Evolutionary conservation across 352 stramenopile species (phyloP), one percentile per base, ranked within the genome.

Genomic region (Pythium phragmiticola): DNA sequence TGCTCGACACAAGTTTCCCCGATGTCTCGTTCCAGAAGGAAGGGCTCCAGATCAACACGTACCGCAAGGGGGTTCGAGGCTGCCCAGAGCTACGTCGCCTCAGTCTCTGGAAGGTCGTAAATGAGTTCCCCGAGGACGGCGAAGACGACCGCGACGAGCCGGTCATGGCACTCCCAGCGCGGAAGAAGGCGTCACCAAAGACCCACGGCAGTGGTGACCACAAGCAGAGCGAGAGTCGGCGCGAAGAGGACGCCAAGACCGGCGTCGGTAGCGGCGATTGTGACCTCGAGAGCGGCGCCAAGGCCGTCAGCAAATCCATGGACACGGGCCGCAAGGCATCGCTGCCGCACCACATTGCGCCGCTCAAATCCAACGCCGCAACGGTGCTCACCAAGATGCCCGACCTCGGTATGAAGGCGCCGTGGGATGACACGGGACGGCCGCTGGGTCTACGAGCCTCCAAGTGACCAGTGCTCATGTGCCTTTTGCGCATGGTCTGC

Each of bases 1-100:
- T 98, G 17, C 77, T 98, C 14, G 94, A 98, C 76, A 97, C 84
- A 14, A 92, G 84, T 42, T 98, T 98, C 63, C 95, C 94, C 7
- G 90, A 98, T 66, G 84, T 98, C n/a, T 89, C 81, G 17, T 90
- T 90, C 66, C 82, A 90, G 59, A 95, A 90, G 45, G 82, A 94
- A 43, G 84, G 87, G 2, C 62, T 94, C 41, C 84, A 95, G 63
- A 80, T 93, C n/a, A 80, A 90, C 70, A 92, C 82, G n/a, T 91
- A 93, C 62, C 80, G 77, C 55, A 82, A 82, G 2, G 82, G 87
- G 34, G 81, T 93, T 23, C 37, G 53, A 23, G 82, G 82, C 7
- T 95, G 86, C 30, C 53, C 75, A 0, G 78, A 93, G 37, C 63
- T 93, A 47, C 77, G 82, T 14, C 84, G 86, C 17, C 72, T 92